Conservation (phyloP, 2,329 filamentous ascomycete genomes). For the Neospermospora avenae region DNA sequence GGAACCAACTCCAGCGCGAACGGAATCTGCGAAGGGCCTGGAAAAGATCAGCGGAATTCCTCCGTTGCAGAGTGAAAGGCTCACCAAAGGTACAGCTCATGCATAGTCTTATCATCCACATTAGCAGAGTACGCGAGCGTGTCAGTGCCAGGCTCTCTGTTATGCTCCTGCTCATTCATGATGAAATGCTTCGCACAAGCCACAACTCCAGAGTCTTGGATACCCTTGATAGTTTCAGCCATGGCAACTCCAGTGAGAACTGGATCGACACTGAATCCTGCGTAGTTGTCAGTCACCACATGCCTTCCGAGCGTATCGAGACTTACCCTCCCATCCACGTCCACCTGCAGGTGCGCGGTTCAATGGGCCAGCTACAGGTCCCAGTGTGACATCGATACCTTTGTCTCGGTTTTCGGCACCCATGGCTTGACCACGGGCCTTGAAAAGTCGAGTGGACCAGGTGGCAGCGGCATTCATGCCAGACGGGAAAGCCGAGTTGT, state of each 20-base stretch:
- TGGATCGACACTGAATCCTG: constrained; percentile 65
- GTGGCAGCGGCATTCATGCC: constrained; percentile 75
- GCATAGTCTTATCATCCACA: constrained; percentile 58
- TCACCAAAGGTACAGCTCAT: constrained; percentile 57
- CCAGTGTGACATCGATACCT: constrained; percentile 71
- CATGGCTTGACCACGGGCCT: constrained; percentile 63
- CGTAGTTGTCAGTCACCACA: not conserved
- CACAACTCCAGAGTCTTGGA: constrained; percentile 77
- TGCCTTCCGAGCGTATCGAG: no score
- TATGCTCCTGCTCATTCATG: constrained; percentile 65
- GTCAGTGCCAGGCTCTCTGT: constrained; percentile 31
- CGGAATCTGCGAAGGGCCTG: constrained; percentile 48
- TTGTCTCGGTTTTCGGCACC: constrained; percentile 72
- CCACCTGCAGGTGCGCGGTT: constrained; percentile 64
- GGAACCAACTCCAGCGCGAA: constrained; percentile 73
- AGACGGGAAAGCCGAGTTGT: constrained; percentile 72
- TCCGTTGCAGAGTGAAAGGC: not conserved
- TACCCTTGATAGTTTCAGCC: constrained; percentile 70
- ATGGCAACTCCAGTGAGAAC: constrained; percentile 71
- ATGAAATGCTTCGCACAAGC: constrained; percentile 75
- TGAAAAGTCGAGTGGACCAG: constrained; percentile 70
- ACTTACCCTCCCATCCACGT: constrained; percentile 62
- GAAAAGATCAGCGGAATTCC: constrained; percentile 11
- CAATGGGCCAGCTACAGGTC: constrained; percentile 66
- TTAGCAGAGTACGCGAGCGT: constrained; percentile 64